A percentile compares a stretch with the other conserved stretches of the same genome.
phyloP scores from a whole-genome alignment of 305 asterid genomes.

The Caryopteris hybrid region DNA sequence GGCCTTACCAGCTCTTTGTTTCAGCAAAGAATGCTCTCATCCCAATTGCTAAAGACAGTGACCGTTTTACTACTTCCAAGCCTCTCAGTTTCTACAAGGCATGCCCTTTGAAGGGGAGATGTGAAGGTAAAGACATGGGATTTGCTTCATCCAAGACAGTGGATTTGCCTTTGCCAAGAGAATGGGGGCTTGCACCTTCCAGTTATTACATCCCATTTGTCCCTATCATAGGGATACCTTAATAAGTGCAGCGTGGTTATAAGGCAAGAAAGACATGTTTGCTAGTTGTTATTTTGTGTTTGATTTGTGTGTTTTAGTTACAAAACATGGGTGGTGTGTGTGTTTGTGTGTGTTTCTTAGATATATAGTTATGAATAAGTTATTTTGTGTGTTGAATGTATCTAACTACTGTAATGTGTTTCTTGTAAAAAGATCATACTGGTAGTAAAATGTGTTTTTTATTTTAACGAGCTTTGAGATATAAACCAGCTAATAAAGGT shows the following conservation, averaged over 20 bases:
- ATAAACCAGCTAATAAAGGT: too few species aligned
- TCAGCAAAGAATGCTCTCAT: conserved; percentile 25
- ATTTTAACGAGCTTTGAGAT: too few species aligned
- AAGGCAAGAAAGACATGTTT: not conserved
- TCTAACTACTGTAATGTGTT: not conserved
- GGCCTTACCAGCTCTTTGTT: conserved; percentile 51
- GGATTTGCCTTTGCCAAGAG: conserved; percentile 76
- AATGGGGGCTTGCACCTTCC: conserved; percentile 82
- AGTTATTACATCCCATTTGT: conserved; percentile 69
- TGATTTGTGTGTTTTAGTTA: not conserved
- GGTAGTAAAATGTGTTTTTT: too few species aligned
- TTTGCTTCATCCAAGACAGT: conserved; percentile 76
- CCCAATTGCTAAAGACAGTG: conserved; percentile 27
- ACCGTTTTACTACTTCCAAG: conserved; percentile 35
- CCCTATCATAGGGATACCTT: conserved; percentile 92
- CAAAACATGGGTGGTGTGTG: not conserved
- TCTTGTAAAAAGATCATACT: not conserved
- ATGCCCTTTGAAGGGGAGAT: conserved; percentile 46
- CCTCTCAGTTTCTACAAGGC: conserved; percentile 57
- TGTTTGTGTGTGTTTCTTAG: not conserved
- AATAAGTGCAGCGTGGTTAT: not conserved
- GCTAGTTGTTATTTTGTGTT: not conserved
- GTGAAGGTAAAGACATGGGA: conserved; percentile 29
- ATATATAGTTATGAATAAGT: conserved; percentile 8
- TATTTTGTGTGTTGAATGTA: conserved; percentile 10